Evolutionary conservation across 129 eudicot species (phyloP).

Genomic region (Kitagawia praeruptora): DNA sequence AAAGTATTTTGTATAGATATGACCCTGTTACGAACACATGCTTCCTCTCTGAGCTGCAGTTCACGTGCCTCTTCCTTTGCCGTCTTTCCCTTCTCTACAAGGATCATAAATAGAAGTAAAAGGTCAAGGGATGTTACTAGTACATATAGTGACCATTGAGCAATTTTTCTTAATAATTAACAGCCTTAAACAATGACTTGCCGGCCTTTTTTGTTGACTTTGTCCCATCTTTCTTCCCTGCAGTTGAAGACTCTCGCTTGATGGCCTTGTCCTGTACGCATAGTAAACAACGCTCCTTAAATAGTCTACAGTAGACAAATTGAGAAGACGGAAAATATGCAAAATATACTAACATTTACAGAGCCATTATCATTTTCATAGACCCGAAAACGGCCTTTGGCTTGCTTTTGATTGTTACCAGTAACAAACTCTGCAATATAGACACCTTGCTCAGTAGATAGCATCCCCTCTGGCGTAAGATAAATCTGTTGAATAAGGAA

Average conservation of each 20-base stretch:
- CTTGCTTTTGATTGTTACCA: slow-evolving; percentile 54
- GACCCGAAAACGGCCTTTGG: slow-evolving; percentile 65
- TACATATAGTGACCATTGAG: not conserved
- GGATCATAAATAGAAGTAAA: slow-evolving; percentile 13
- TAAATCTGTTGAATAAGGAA: slow-evolving; percentile 45
- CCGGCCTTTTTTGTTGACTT: slow-evolving; percentile 72
- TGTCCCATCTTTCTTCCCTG: slow-evolving; percentile 65
- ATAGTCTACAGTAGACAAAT: slow-evolving; percentile 1
- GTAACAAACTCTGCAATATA: slow-evolving; percentile 82
- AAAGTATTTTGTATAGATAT: slow-evolving; percentile 56
- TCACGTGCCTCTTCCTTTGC: slow-evolving; percentile 99
- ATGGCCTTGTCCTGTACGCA: slow-evolving; percentile 49
- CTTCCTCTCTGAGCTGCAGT: slow-evolving; percentile 76
- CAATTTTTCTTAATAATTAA: not conserved
- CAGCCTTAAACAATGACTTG: slow-evolving; percentile 13
- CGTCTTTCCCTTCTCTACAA: slow-evolving; percentile 80
- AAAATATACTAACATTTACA: slow-evolving; percentile 29
- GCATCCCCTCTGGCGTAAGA: slow-evolving; percentile 92
- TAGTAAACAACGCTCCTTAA: slow-evolving; percentile 11
- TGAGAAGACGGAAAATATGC: not conserved
- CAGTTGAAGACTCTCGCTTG: slow-evolving; percentile 39
- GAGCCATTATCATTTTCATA: slow-evolving; percentile 46
- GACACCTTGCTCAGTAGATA: slow-evolving; percentile 93
- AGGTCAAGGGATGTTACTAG: not conserved
- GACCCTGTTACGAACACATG: slow-evolving; percentile 62